Conservation (phyloP, 1,139 yeast species). For the Taphrina pruni region DNA sequence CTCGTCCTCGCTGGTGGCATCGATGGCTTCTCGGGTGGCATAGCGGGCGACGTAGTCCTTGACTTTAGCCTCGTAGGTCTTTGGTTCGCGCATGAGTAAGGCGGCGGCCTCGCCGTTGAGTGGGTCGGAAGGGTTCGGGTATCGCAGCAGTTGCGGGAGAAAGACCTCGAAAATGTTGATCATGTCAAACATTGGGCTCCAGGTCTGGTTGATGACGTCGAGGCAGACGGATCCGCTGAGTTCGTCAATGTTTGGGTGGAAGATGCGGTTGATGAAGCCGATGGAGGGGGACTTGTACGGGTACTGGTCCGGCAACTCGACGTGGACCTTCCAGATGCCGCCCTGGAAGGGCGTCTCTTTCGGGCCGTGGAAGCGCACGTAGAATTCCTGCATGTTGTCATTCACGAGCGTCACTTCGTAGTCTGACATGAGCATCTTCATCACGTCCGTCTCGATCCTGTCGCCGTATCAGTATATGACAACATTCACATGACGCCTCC, state of each 20-base stretch:
- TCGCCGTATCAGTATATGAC: no score
- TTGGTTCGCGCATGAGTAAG: constrained; percentile 73
- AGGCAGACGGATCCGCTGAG: constrained; percentile 88
- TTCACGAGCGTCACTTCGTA: constrained; percentile 84
- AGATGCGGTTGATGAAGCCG: constrained; percentile 88
- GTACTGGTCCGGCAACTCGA: constrained; percentile 92
- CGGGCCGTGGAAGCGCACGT: constrained; percentile 87
- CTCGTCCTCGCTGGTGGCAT: constrained; percentile 49
- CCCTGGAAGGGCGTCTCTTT: constrained; percentile 86
- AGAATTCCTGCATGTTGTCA: constrained; percentile 90
- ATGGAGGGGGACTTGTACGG: constrained; percentile 96
- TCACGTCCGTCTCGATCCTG: constrained; percentile 93
- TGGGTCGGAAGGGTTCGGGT: constrained; percentile 95
- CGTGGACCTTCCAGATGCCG: constrained; percentile 90
- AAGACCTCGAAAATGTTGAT: constrained; percentile 90
- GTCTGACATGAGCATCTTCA: constrained; percentile 94
- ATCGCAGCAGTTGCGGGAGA: constrained; percentile 85
- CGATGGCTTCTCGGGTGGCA: constrained; percentile 61
- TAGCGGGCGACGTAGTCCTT: constrained; percentile 71
- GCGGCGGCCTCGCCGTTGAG: constrained; percentile 90
- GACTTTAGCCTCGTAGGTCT: constrained; percentile 71
- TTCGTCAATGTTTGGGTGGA: constrained; percentile 86
- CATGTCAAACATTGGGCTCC: constrained; percentile 96
- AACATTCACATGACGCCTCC: no score
- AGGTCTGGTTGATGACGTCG: constrained; percentile 95